Percentiles rank a stretch among this genome's conserved stretches.
These are phyloP conservation scores for Colletotrichum eleusines DNA, from an alignment of 2,329 filamentous ascomycete genomes.

Conservation along the genomic window DNA sequence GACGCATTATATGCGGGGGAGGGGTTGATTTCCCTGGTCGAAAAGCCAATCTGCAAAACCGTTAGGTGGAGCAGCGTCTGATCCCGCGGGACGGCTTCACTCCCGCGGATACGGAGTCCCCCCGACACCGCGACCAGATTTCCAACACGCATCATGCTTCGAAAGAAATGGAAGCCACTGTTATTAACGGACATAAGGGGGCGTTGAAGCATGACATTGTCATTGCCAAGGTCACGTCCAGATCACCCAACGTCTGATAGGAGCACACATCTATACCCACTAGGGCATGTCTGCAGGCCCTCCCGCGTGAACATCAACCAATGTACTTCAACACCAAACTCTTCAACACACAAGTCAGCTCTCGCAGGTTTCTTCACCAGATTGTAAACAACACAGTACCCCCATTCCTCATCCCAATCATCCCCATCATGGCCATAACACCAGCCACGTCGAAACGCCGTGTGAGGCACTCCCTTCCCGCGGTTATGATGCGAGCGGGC, in stretches of 20 bases:
- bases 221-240: not conserved
- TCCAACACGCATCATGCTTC: not conserved
- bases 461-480: conserved; percentile 52
- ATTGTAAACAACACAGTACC: not conserved
- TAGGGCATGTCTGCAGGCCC: not conserved
- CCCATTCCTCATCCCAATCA: conserved; percentile 11
- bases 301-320: not conserved
- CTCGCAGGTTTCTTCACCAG: conserved; percentile 15
- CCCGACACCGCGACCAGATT: not conserved
- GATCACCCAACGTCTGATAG: not conserved
- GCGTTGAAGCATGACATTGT: not conserved
- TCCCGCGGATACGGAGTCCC: conserved; percentile 21
- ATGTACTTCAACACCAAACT: conserved; percentile 5
- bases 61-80: not conserved
- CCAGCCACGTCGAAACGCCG: conserved; percentile 18
- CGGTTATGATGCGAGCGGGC: conserved; percentile 72
- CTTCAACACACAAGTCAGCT: not conserved
- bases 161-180: not conserved
- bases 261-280: not conserved
- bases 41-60: not conserved
- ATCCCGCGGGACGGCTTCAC: conserved; percentile 15
- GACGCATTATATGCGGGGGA: not conserved
- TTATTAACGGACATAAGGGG: not conserved
- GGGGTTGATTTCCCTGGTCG: not conserved
- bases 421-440: conserved; percentile 26